Conservation (phyloP, 768 basidiomycete species). For the Naganishia vaughanmartiniae region DNA sequence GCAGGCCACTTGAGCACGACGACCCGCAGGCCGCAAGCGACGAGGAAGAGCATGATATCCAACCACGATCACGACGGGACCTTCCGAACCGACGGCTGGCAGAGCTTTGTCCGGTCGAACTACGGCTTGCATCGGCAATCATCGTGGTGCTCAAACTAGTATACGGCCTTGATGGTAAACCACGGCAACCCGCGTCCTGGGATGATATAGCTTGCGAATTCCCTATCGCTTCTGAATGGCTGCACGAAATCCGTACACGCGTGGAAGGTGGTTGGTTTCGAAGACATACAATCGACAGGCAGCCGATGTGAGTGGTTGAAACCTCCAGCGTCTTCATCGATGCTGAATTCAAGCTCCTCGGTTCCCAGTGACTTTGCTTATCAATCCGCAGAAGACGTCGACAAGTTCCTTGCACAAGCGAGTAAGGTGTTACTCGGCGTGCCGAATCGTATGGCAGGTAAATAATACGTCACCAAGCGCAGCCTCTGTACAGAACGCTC, state of each 20-base stretch:
- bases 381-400: not conserved
- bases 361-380: conserved; percentile 21
- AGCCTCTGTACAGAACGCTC: not conserved
- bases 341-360: not conserved
- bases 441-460: conserved; percentile 10
- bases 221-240: conserved; percentile 15
- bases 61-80: no score
- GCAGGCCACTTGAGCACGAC: not conserved
- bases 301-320: conserved; percentile 19
- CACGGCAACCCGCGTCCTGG: not conserved
- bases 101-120: conserved; percentile 11
- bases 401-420: conserved; percentile 25
- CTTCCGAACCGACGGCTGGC: conserved; percentile 23
- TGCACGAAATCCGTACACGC: conserved; percentile 2
- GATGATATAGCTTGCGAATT: conserved; percentile 10
- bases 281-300: not conserved
- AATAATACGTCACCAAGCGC: not conserved
- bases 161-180: conserved; percentile 28
- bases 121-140: conserved; percentile 19
- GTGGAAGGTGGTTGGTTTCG: conserved; percentile 25
- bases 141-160: conserved; percentile 29
- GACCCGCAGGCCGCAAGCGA: not conserved
- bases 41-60: not conserved
- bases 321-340: no score
- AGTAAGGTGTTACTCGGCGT: conserved; percentile 14